Percentiles rank a stretch among this genome's conserved stretches.
Evolutionary conservation across 1,284 basidiomycete genomes (phyloP).

Genomic region (Thecaphora frezii): DNA sequence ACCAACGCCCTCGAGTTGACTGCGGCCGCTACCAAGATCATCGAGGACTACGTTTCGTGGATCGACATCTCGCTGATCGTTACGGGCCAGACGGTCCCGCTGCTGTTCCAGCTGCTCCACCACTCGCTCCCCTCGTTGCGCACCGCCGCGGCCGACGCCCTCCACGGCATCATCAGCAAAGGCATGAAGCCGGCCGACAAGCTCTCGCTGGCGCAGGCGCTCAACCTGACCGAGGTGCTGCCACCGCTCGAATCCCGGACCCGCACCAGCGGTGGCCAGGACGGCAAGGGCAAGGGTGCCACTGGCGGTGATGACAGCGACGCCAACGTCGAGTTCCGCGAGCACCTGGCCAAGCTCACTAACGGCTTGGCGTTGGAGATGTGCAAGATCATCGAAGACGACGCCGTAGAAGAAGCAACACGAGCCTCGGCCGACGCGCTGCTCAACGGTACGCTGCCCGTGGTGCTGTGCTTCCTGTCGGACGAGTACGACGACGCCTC

Average conservation of each 20-base stretch:
- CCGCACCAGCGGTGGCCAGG: conserved; percentile 14
- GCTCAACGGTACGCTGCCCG: conserved; percentile 73
- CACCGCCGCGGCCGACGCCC: conserved; percentile 75
- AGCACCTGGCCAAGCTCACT: conserved; percentile 81
- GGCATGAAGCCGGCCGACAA: conserved; percentile 92
- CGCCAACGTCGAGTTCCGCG: conserved; percentile 76
- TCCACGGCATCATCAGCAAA: conserved; percentile 82
- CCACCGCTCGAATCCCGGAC: conserved; percentile 44
- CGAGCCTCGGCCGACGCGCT: conserved; percentile 71
- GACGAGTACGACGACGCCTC: conserved; percentile 68
- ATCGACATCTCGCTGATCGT: conserved; percentile 95
- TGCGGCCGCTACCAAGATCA: conserved; percentile 79
- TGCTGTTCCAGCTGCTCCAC: conserved; percentile 84
- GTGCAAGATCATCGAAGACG: conserved; percentile 75
- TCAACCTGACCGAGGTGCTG: conserved; percentile 65
- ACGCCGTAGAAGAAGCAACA: conserved; percentile 66
- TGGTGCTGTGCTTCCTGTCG: conserved; percentile 83
- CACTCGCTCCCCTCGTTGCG: conserved; percentile 69
- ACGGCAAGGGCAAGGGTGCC: conserved; percentile 8
- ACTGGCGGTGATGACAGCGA: conserved; percentile 66
- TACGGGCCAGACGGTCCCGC: conserved; percentile 80
- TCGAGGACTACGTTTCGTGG: conserved; percentile 95
- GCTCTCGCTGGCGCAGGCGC: conserved; percentile 82
- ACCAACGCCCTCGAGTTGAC: conserved; percentile 64
- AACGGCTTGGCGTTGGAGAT: conserved; percentile 83